Evolutionary conservation across 2,329 filamentous ascomycete species (phyloP).

Genomic region (Chaetomiaceae sp.): DNA sequence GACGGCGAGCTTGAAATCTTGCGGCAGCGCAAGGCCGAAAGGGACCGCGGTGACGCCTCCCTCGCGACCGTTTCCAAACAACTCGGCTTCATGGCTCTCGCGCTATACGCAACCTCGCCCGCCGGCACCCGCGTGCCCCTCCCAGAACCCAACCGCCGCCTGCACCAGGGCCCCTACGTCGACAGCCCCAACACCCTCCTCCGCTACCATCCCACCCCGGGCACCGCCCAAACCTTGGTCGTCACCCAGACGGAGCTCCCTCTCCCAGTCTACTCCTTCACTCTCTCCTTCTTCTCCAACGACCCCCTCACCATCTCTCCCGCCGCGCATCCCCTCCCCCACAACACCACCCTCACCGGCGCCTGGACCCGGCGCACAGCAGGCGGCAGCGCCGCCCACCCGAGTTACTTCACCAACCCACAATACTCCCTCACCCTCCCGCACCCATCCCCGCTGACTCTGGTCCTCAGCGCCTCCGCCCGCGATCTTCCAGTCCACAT

Average conservation of each 20-base stretch:
- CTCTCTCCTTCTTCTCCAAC: constrained; percentile 75
- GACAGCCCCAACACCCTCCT: constrained; percentile 91
- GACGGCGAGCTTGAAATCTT: constrained; percentile 59
- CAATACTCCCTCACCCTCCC: constrained; percentile 69
- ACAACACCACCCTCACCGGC: constrained; percentile 55
- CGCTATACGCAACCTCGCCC: constrained; percentile 61
- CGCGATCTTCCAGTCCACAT: constrained; percentile 74
- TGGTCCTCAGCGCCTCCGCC: constrained; percentile 67
- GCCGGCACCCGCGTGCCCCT: constrained; percentile 68
- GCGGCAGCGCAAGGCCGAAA: constrained; percentile 33
- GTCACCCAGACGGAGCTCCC: constrained; percentile 67
- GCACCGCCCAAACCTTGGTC: constrained; percentile 52
- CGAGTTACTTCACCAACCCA: constrained; percentile 79
- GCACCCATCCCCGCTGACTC: constrained; percentile 56
- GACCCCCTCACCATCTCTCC: constrained; percentile 55
- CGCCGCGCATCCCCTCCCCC: constrained; percentile 56
- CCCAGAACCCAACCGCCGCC: constrained; percentile 55
- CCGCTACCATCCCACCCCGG: constrained; percentile 55
- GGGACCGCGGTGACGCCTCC: constrained; percentile 30
- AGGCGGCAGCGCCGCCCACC: constrained; percentile 75
- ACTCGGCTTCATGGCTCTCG: constrained; percentile 82
- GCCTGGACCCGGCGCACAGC: constrained; percentile 76
- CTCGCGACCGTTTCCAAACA: constrained; percentile 47
- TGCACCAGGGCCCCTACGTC: constrained; percentile 79
- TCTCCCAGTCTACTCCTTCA: constrained; percentile 73